These are phyloP conservation scores for Dactylella cylindrospora DNA, from an alignment of 2,329 filamentous ascomycete genomes.

Conservation along the genomic window DNA sequence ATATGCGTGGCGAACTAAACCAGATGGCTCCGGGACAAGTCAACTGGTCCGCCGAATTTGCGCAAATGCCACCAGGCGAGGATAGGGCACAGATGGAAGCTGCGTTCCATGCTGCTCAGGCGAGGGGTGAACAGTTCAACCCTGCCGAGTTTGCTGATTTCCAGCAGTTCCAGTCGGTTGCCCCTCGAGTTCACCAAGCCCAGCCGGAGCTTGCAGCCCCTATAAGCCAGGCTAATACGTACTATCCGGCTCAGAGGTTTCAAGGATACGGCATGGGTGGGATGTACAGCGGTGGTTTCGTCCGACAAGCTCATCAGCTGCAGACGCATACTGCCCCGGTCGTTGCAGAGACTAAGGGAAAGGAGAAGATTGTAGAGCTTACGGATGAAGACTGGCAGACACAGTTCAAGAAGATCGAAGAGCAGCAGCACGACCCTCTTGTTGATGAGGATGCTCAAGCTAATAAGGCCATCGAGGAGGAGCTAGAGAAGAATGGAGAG, in stretches of 20 bases:
- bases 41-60: constrained; percentile 67
- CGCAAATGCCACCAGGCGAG: constrained; percentile 50
- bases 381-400: constrained; percentile 95
- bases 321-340: constrained; percentile 53
- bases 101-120: constrained; percentile 61
- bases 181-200: constrained; percentile 54
- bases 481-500: constrained; percentile 78
- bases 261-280: constrained; percentile 48
- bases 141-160: constrained; percentile 86
- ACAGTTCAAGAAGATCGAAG: constrained; percentile 86
- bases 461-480: constrained; percentile 74
- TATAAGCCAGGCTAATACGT: constrained; percentile 50
- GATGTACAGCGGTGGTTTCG: constrained; percentile 52
- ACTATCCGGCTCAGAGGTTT: constrained; percentile 47
- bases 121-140: constrained; percentile 66
- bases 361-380: constrained; percentile 90
- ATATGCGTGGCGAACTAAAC: constrained; percentile 65
- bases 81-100: constrained; percentile 71
- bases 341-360: constrained; percentile 64
- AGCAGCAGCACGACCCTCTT: constrained; percentile 60
- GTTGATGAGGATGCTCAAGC: constrained; percentile 59
- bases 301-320: constrained; percentile 56
- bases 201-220: constrained; percentile 55
- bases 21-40: constrained; percentile 56
- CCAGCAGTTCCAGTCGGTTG: constrained; percentile 68